A percentile compares a stretch with the other conserved stretches of the same genome.
Evolutionary conservation across 1,284 basidiomycete genomes (phyloP).

Genomic region (Athelia sp.): DNA sequence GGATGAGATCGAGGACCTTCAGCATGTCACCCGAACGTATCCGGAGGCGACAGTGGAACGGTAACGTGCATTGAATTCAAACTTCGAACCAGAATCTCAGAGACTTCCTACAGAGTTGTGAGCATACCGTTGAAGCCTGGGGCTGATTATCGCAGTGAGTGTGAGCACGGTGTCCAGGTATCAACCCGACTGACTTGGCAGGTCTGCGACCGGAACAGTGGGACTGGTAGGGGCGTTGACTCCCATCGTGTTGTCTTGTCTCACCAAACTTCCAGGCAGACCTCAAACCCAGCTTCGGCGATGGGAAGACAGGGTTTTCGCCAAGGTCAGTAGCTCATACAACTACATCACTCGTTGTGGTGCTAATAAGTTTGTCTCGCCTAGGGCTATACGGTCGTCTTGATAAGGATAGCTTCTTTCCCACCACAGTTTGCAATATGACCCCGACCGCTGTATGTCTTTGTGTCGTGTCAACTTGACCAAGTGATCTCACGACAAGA

Average conservation of each 20-base stretch:
- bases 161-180: neutral
- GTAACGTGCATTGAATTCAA: too few species aligned
- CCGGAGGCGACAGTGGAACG: constrained; percentile 32
- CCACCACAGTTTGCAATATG: constrained; percentile 69
- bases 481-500: too few species aligned
- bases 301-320: constrained; percentile 44
- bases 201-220: constrained; percentile 31
- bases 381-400: constrained; percentile 63
- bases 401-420: constrained; percentile 48
- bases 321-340: constrained; percentile 29
- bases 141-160: constrained; percentile 55
- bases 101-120: constrained; percentile 34
- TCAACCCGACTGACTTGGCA: too few species aligned
- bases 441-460: constrained; percentile 49
- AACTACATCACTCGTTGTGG: constrained; percentile 2
- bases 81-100: too few species aligned
- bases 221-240: constrained; percentile 33
- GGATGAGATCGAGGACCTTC: constrained; percentile 38
- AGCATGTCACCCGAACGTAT: constrained; percentile 39
- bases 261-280: constrained; percentile 24
- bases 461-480: too few species aligned
- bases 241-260: neutral
- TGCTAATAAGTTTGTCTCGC: neutral
- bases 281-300: constrained; percentile 50
- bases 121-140: constrained; percentile 44